Conservation (phyloP, 2,329 filamentous ascomycete species). For the Pseudogymnoascus sp. region DNA sequence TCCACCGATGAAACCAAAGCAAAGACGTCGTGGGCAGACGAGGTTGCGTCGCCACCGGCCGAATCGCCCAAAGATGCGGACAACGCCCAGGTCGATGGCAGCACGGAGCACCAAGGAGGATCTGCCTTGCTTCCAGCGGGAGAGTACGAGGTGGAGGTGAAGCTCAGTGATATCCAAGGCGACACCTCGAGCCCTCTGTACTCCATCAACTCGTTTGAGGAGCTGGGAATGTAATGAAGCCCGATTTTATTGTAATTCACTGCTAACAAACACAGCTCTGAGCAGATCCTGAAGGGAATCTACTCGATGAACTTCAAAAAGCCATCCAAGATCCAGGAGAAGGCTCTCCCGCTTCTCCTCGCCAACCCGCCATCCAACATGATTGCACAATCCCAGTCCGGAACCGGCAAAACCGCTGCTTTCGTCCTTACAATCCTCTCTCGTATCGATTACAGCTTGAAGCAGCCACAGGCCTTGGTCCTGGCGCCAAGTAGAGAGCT, state of each 20-base stretch:
- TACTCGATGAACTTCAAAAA: slow-evolving; percentile 80
- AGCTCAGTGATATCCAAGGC: slow-evolving; percentile 79
- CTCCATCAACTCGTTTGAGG: slow-evolving; percentile 75
- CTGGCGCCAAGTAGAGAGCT: slow-evolving; percentile 91
- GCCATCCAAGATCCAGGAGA: slow-evolving; percentile 96
- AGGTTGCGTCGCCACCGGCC: slow-evolving; percentile 27
- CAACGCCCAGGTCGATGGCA: slow-evolving; percentile 37
- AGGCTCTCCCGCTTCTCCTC: slow-evolving; percentile 82
- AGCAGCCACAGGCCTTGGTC: slow-evolving; percentile 75
- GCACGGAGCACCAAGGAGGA: slow-evolving; percentile 33
- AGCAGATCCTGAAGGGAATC: slow-evolving; percentile 68
- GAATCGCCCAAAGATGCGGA: slow-evolving; percentile 12
- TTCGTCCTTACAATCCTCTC: slow-evolving; percentile 90
- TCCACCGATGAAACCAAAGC: neutral
- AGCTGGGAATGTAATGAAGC: slow-evolving; percentile 68
- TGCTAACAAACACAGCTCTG: slow-evolving; percentile 33
- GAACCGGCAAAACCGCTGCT: slow-evolving; percentile 94
- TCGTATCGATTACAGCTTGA: slow-evolving; percentile 65
- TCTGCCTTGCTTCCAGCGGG: slow-evolving; percentile 55
- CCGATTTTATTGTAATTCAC: neutral
- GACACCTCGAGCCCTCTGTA: slow-evolving; percentile 82
- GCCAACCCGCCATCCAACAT: slow-evolving; percentile 82
- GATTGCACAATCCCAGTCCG: slow-evolving; percentile 98
- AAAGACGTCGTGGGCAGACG: slow-evolving; percentile 31
- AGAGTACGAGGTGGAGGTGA: slow-evolving; percentile 84